These are phyloP conservation scores for Vitis vinifera DNA, from an alignment of 164 flowering plant genomes.

Conservation along the genomic window ASM3070453v1 NC_081810.1:6925001-6925500, in stretches of 20 bases:
- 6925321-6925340: neutral
- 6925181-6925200: neutral
- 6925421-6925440: too few relatives aligned
- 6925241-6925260: neutral
- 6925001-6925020: neutral
- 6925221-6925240: too few relatives aligned
- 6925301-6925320: neutral
- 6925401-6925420: neutral
- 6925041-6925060: constrained; percentile 6
- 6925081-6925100: neutral
- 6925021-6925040: neutral
- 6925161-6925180: constrained; percentile 13
- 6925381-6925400: neutral
- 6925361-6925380: neutral
- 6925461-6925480: neutral
- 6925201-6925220: too few relatives aligned
- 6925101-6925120: neutral
- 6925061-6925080: neutral
- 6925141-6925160: constrained; percentile 10
- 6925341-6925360: neutral
- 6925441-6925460: neutral
- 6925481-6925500: neutral
- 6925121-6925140: constrained; percentile 3
- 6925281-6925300: neutral
- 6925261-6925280: too few relatives aligned